Evolutionary conservation across 2,329 filamentous ascomycete species (phyloP), one percentile per base, ranked within the genome.

Genomic region (Fusarium anthophilum): DNA sequence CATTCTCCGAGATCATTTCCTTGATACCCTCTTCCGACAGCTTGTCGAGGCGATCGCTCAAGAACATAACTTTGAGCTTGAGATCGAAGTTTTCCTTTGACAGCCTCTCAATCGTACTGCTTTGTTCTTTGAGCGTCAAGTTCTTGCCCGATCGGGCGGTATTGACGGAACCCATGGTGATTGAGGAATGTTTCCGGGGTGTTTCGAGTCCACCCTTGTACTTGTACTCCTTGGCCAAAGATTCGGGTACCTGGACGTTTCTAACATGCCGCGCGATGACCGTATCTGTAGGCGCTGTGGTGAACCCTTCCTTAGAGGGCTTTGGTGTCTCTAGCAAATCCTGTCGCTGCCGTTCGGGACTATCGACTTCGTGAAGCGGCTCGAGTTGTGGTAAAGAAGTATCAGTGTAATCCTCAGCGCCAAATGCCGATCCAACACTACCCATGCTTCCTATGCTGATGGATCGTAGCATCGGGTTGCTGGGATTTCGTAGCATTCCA

Each of bases 71-170:
- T 81, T 98, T 97, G 83, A 98, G 91, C 83, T 98, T 98, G 63
- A 98, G 85, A 81, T 98, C 96, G 80, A 98, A 99, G 75, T 99
- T 99, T 82, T 99, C 96, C 83, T 99, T 99, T 69, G 94, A 97
- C 5, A 98, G 88, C 67, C 95, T 91, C 82, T 99, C 96, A 73
- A 99, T 98, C 20, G 96, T 98, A 83, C 93, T 97, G 80, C 96
- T 98, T 83, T 99, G 96, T 83, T 99, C 96, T 82, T 98, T 98
- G 45, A 99, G 86, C 0, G 96, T 98, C 83, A 99, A 86, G 76
- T 90, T 94, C 78, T 89, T 91, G 26, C 91, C 91, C 50, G 87
- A 87, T 48, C 90, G 87, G 35, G 79, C 79, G 2, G 87, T 87
- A 32, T 88, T 87, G 14, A 85, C 83, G 8, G 86, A 85, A 26